Percentiles rank a stretch among this genome's conserved stretches.
Conservation (phyloP, 106 monocot genomes). For the Iris macrosiphon region DNA sequence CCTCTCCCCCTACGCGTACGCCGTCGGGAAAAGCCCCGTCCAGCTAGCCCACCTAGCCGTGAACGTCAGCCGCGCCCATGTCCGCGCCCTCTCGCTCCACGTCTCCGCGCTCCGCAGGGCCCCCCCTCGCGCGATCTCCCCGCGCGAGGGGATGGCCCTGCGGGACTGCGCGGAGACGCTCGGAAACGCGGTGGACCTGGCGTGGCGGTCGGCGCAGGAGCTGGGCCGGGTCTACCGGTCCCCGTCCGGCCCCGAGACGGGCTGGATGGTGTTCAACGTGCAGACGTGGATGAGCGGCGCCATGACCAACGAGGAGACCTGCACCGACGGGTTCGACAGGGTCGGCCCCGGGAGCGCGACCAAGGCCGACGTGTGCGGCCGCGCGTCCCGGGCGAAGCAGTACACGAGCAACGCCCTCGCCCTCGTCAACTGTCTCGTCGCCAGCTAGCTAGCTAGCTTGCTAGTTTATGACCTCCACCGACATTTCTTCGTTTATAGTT, state of each 20-base stretch:
- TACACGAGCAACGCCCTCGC: constrained; percentile 9
- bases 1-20: constrained; percentile 18
- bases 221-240: neutral
- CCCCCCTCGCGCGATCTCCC: neutral
- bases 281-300: constrained; percentile 21
- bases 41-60: constrained; percentile 20
- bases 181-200: constrained; percentile 27
- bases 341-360: neutral
- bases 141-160: constrained; percentile 19
- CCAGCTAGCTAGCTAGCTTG: too few relatives aligned
- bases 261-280: constrained; percentile 36
- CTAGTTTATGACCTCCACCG: too few relatives aligned
- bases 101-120: neutral
- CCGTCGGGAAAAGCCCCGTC: constrained; percentile 11
- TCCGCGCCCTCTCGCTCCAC: constrained; percentile 9
- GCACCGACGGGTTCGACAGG: constrained; percentile 10
- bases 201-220: constrained; percentile 21
- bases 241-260: constrained; percentile 8
- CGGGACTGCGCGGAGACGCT: constrained; percentile 47
- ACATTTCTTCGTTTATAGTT: too few relatives aligned
- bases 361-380: neutral
- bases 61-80: constrained; percentile 15
- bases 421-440: constrained; percentile 1
- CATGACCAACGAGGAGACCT: constrained; percentile 13
- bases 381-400: neutral